Evolutionary conservation across 805 yeast genomes (phyloP), one percentile per base, ranked within the genome.

Genomic region (Candida corydali): DNA sequence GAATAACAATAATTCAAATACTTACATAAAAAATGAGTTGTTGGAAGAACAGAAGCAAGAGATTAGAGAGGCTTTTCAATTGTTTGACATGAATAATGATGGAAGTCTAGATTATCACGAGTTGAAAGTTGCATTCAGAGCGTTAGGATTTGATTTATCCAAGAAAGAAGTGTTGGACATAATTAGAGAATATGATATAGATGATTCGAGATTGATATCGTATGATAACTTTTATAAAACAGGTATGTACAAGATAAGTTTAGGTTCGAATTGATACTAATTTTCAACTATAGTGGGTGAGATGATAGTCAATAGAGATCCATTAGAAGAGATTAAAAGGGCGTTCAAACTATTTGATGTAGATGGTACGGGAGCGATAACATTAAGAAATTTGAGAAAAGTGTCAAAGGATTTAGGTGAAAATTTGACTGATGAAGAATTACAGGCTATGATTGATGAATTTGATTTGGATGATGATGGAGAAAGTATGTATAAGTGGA

Each of bases 401-500:
- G 95, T 91, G 1, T 93, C 97, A 8, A 84, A 85, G 49, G 97
- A 91, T 47, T 64, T 93, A 40, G 97, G 96, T 2, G 98, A 93
- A 58, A 85, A 82, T 49, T 65, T 93, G 40, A 80, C 86, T 5
- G 99, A 93, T 48, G 96, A 87, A 41, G 98, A 93, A 54, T 68
- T 93, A 35, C 74, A 85, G 47, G 97, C 97, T 4, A 93, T 93
- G 98, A 93, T 93, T 46, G 96, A 89, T 43, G 98, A 91, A 59
- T 93, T 93, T 55, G 99, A 93, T 62, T 64, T 89, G 35, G 97
- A 93, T 56, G 95, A 86, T 38, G 98, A 93, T 58, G 98, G 98
- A 34, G 96, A 86, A 46, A 89, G 73, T 62, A 60, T 49, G 73
- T 72, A 65, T 53, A 29, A 24, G 9, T 20, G 12, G 26, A 27